Evolutionary conservation across 75 land plant genomes (phyloP).

Genomic region (Picea sitchensis): DNA sequence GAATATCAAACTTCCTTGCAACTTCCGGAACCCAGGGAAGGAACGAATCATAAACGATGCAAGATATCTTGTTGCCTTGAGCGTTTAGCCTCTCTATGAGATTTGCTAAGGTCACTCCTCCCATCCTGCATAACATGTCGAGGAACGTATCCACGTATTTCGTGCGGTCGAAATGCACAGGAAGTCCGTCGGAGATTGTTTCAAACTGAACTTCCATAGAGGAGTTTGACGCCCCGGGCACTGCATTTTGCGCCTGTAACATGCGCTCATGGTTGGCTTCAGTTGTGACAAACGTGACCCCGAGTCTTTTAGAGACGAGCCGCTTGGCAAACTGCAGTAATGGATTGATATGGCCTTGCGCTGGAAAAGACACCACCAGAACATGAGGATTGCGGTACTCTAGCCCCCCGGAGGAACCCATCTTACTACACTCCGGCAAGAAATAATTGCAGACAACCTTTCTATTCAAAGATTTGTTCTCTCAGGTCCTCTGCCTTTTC

Average conservation of each 20-base stretch:
- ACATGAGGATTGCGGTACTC: background rate
- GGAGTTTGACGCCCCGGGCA: background rate
- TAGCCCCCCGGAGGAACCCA: too few relatives aligned
- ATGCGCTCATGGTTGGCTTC: background rate
- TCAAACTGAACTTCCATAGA: background rate
- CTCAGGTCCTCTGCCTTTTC: too few relatives aligned
- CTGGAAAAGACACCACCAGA: constrained; percentile 12
- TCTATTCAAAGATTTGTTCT: too few relatives aligned
- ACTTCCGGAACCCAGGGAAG: constrained; percentile 59
- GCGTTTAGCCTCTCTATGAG: constrained; percentile 24
- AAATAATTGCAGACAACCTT: too few relatives aligned
- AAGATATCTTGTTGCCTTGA: constrained; percentile 28
- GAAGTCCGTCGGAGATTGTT: constrained; percentile 6
- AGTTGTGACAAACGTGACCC: constrained; percentile 17
- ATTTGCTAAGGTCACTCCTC: constrained; percentile 4
- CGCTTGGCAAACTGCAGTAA: background rate
- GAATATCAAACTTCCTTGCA: constrained; percentile 30
- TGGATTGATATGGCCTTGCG: constrained; percentile 13
- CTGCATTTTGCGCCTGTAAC: background rate
- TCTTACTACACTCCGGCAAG: too few relatives aligned
- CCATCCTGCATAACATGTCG: background rate
- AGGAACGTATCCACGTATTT: background rate
- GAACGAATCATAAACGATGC: constrained; percentile 46
- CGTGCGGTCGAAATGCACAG: background rate
- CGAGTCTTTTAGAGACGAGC: background rate